Evolutionary conservation across 257 asterid species (phyloP).

Genomic region (Solanum megistacrolobum): DNA sequence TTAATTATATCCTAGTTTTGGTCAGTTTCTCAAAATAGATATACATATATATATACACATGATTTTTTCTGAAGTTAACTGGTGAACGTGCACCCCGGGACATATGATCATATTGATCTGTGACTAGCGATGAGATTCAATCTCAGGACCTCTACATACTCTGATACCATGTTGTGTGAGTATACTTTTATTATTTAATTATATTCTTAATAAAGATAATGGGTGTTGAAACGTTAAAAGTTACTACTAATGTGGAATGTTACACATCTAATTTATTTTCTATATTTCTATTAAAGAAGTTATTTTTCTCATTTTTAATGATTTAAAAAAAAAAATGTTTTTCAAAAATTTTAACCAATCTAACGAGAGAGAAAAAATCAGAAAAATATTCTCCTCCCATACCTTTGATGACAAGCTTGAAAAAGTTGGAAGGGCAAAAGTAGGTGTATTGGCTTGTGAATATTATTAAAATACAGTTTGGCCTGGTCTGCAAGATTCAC

Average conservation of each 20-base stretch:
- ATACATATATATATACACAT: background rate
- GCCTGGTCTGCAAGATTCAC: conserved; percentile 8
- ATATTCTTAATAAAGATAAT: background rate
- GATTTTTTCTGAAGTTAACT: no score
- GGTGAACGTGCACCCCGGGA: background rate
- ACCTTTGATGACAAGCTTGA: background rate
- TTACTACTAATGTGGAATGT: background rate
- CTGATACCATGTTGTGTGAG: background rate
- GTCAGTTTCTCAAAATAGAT: no score
- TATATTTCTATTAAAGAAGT: background rate
- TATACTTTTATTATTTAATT: no score
- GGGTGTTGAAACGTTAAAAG: background rate
- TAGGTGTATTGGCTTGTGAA: conserved; percentile 1
- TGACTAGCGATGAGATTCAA: background rate
- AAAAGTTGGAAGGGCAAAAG: background rate
- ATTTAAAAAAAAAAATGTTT: no score
- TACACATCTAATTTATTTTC: background rate
- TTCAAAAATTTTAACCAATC: background rate
- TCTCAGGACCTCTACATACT: background rate
- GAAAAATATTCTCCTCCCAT: background rate
- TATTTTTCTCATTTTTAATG: background rate
- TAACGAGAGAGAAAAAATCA: background rate
- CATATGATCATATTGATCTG: background rate
- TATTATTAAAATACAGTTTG: conserved; percentile 5
- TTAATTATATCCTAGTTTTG: no score